Evolutionary conservation across 176 grass and related monocot species (phyloP).

Genomic region (Oryza australiensis): DNA sequence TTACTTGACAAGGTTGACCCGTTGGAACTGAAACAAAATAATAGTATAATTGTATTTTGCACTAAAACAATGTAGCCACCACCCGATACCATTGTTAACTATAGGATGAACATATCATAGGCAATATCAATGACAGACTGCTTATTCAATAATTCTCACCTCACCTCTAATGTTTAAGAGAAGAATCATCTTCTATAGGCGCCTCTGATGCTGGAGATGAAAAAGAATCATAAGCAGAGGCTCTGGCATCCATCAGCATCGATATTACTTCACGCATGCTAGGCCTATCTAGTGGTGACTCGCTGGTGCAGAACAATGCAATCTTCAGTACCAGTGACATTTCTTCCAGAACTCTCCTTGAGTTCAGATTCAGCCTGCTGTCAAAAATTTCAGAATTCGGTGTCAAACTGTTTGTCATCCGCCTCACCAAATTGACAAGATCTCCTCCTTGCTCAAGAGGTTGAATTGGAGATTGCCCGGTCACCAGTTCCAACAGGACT

Average conservation of each 20-base stretch:
- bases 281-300: slow-evolving; percentile 84
- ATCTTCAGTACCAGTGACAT: slow-evolving; percentile 89
- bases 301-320: slow-evolving; percentile 87
- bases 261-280: slow-evolving; percentile 93
- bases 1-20: neutral
- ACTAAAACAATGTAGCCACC: neutral
- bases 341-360: slow-evolving; percentile 63
- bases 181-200: slow-evolving; percentile 30
- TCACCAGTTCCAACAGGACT: slow-evolving; percentile 85
- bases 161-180: slow-evolving; percentile 42
- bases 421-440: slow-evolving; percentile 88
- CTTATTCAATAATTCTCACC: neutral
- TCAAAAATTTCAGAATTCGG: slow-evolving; percentile 65
- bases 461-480: slow-evolving; percentile 83
- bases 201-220: slow-evolving; percentile 63
- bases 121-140: neutral
- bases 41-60: neutral
- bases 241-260: slow-evolving; percentile 85
- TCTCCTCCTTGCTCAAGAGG: slow-evolving; percentile 98
- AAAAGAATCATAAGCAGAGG: slow-evolving; percentile 50
- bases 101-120: slow-evolving; percentile 1
- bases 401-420: slow-evolving; percentile 46
- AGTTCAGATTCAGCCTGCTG: slow-evolving; percentile 57
- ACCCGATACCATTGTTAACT: neutral
- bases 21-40: neutral